phyloP scores from a whole-genome alignment of 768 basidiomycete genomes.

The Suillus americanus region DNA sequence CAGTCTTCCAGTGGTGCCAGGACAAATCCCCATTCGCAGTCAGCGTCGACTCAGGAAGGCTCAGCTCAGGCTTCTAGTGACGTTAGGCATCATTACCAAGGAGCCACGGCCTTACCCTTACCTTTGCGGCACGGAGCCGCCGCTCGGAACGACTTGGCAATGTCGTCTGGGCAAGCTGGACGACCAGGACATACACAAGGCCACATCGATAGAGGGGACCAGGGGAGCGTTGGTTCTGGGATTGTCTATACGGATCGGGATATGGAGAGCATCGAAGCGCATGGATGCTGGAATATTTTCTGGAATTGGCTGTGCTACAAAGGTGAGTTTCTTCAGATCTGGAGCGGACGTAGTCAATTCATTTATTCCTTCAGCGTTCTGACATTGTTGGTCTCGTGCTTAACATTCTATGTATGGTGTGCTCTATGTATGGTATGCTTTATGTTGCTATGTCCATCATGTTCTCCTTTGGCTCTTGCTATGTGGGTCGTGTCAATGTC shows the following conservation, averaged over 20 bases:
- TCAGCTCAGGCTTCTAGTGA: background rate
- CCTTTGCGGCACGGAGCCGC: background rate
- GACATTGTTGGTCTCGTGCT: background rate
- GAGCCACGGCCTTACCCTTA: background rate
- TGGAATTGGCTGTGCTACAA: slow-evolving; percentile 1
- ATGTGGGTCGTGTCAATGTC: background rate
- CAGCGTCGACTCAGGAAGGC: background rate
- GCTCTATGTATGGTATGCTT: background rate
- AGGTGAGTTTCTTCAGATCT: background rate
- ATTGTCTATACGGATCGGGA: background rate
- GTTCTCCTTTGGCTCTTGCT: background rate
- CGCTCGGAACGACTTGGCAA: background rate
- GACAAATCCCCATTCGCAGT: background rate
- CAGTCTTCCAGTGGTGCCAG: background rate
- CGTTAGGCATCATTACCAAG: too few species aligned
- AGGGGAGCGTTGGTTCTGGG: background rate
- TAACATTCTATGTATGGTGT: too few species aligned
- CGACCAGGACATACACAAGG: background rate
- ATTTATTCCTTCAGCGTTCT: background rate
- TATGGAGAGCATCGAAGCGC: background rate
- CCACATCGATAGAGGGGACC: background rate
- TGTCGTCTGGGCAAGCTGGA: background rate
- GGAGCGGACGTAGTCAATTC: background rate
- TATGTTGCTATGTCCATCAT: background rate
- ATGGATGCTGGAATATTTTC: background rate